Evolutionary conservation across 495 filamentous ascomycete genomes (phyloP), one percentile per base, ranked within the genome.

Genomic region (Penicillium bovifimosum): DNA sequence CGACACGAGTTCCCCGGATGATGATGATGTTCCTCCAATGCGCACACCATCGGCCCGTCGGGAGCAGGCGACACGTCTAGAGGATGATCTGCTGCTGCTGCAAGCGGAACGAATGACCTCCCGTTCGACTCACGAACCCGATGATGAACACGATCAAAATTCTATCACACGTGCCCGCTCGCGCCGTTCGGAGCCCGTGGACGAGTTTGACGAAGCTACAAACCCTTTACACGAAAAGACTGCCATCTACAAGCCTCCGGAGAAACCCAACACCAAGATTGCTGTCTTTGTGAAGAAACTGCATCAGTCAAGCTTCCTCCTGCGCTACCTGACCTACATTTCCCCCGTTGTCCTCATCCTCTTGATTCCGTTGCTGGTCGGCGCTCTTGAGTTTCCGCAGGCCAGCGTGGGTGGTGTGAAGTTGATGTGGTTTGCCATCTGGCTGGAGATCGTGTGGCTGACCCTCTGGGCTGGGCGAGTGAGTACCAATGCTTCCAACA

Each of bases 371-470:
- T 66, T 95, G 39, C 77, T 98, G 5, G 67, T 98, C 27, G 91
- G 89, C 8, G 78, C 79, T 3, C 75, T 91, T 29, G 62, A 80
- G 6, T 87, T 83, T 57, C 75, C 77, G 9, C 63, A 81, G 27
- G 81, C 86, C 3, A 84, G 72, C 16, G 83, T 89, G 7, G 92
- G 91, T 2, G 90, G 84, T 31, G 88, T 96, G 2, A 49, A 79
- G 54, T 63, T 96, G 50, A 72, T 90, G 43, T 97, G 92, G 92
- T 96, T 97, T 55, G 85, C 87, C 38, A 87, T 96, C 41, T 97
- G 92, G 92, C 76, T 97, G 41, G 88, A 95, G 65, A 86, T 96
- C 20, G 81, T 96, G 38, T 97, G 92, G 92, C 72, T 95, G 36
- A 89, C 90, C 2, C 74, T 96, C 0, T 97, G 93, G 93, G 86